Base-by-base conservation (phyloP, 2,329 filamentous ascomycete genomes). In the Pseudocercospora fuligena region DNA sequence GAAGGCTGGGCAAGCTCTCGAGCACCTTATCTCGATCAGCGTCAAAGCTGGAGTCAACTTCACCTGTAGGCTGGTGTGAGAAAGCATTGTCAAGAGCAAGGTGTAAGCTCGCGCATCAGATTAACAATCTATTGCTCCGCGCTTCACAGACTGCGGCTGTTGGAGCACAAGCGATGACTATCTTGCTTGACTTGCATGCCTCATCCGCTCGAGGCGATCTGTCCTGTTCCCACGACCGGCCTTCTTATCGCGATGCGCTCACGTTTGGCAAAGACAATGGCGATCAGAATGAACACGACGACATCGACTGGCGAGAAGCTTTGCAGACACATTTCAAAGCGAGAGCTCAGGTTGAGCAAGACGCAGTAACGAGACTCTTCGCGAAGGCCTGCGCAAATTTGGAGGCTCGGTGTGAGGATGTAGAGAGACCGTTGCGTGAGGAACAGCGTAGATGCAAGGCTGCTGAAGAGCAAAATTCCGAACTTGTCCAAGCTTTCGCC, bases 361-460 rank as follows among this genome's bases (percentile, higher is more conserved):
- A 84, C n/a, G 77, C 75, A 1, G 76, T 88, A 8, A 74, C 85
- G 29, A 78, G 80, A 9, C 80, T 83, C 21, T 82, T 89, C 16
- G 80, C 82, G 16, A 80, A 84, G 36, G 82, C 86, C 12, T 88
- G 86, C 71, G 80, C 82, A 25, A 85, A 87, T 64, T 78, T 89
- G 0, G 87, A 89, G 70, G 77, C 76, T 9, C 82, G 87, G 7
- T 89, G 87, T 71, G 80, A 84, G 36, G 81, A 81, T 33, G 80
- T 85, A 1, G 87, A 89, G 75, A 80, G 80, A 58, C 87, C 87
- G 5, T 77, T 89, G 12, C 80, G 80, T 4, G 76, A 77, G 16
- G 84, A 85, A 69, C 76, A 78, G 63, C 73, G 76, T 16, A 80
- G 74, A 64, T 74, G 81, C 2, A 66, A 76, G 8, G 69, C 71